A percentile compares a stretch with the other conserved stretches of the same genome.
Evolutionary conservation across 805 yeast species (phyloP).

Genomic region (Ogataea chonburiensis): DNA sequence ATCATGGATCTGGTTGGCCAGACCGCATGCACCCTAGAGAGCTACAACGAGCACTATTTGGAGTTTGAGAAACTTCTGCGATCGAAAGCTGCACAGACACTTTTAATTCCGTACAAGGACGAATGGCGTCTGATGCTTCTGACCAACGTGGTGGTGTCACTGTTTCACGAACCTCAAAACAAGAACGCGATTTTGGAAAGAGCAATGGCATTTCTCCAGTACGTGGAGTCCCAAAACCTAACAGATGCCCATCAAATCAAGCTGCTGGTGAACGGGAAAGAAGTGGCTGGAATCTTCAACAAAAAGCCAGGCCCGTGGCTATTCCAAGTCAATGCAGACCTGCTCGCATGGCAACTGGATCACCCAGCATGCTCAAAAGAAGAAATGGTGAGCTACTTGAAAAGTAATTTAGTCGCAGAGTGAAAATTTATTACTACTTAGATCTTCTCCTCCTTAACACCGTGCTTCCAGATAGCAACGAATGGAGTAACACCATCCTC

Average conservation of each 20-base stretch:
- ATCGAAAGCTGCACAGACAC: slow-evolving; percentile 57
- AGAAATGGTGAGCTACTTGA: slow-evolving; percentile 51
- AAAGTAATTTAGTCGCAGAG: slow-evolving; percentile 6
- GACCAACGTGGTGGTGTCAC: slow-evolving; percentile 20
- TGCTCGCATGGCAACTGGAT: slow-evolving; percentile 76
- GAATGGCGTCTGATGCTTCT: slow-evolving; percentile 45
- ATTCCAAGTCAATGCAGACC: slow-evolving; percentile 50
- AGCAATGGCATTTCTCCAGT: slow-evolving; percentile 1
- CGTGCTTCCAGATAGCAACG: slow-evolving; percentile 99
- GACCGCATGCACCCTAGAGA: slow-evolving; percentile 37
- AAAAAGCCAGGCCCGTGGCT: slow-evolving; percentile 89
- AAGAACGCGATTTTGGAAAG: slow-evolving; percentile 27
- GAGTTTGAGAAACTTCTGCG: slow-evolving; percentile 38
- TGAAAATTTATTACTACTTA: slow-evolving; percentile 41
- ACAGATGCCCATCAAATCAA: slow-evolving; percentile 47
- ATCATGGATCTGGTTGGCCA: slow-evolving; percentile 52
- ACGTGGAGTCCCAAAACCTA: slow-evolving; percentile 33
- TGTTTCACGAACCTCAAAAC: slow-evolving; percentile 31
- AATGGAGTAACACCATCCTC: slow-evolving; percentile 98
- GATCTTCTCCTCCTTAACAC: slow-evolving; percentile 86
- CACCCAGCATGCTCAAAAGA: slow-evolving; percentile 55
- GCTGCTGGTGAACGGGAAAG: slow-evolving; percentile 77
- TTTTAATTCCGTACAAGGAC: slow-evolving; percentile 51
- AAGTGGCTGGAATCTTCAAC: slow-evolving; percentile 48
- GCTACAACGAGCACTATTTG: slow-evolving; percentile 30